These are phyloP conservation scores for Sporothrix schenckii DNA, from an alignment of 2,329 filamentous ascomycete species.

Conservation along the genomic window DNA sequence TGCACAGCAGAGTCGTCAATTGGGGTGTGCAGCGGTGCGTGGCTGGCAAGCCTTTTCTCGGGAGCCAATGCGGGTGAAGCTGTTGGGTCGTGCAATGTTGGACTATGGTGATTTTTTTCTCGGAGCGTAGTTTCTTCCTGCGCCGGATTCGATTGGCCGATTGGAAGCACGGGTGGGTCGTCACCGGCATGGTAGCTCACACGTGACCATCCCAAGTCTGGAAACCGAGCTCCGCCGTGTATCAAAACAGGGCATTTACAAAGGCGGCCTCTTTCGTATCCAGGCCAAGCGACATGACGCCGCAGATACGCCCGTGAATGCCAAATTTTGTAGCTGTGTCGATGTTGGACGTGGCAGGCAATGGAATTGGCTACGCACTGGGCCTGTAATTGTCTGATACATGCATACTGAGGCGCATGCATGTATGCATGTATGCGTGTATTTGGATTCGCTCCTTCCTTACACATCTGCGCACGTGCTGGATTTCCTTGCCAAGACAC, in stretches of 20 bases:
- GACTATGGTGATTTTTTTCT: constrained; percentile 30
- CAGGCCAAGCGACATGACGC: background rate
- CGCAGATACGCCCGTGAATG: background rate
- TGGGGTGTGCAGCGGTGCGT: constrained; percentile 6
- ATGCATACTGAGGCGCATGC: background rate
- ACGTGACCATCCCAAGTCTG: constrained; percentile 2
- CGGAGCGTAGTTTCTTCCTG: constrained; percentile 33
- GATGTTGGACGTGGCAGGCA: background rate
- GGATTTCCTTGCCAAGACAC: constrained; percentile 28
- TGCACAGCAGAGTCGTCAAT: constrained; percentile 14
- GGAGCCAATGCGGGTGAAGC: background rate
- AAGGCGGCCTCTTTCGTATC: background rate
- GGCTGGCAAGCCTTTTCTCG: background rate
- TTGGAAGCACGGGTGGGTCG: background rate
- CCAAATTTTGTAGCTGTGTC: background rate
- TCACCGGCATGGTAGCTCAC: background rate
- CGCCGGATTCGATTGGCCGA: constrained; percentile 25
- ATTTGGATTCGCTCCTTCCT: background rate
- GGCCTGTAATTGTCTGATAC: background rate
- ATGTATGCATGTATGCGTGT: background rate
- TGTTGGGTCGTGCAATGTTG: background rate
- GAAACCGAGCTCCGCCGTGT: background rate
- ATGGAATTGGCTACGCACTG: background rate
- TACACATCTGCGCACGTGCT: constrained; percentile 22
- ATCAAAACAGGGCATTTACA: constrained; percentile 8